Evolutionary conservation across 306 rosid genomes (phyloP).

Genomic region (Macrotyloma uniflorum): DNA sequence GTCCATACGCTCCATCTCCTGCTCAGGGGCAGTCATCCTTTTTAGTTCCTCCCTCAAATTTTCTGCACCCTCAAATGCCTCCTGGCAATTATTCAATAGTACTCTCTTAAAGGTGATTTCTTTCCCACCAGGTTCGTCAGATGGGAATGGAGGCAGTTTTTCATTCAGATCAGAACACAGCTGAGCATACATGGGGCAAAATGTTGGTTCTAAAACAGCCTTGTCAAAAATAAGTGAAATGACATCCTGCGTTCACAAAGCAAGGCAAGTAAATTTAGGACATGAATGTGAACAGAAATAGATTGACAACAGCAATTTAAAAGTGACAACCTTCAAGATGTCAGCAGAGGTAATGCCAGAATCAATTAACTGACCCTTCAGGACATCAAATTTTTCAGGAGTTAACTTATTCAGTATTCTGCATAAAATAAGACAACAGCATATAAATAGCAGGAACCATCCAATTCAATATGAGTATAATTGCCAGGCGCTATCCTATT

Average conservation of each 20-base stretch:
- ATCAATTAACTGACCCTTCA: conserved; percentile 80
- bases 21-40: conserved; percentile 79
- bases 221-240: conserved; percentile 79
- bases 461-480: neutral
- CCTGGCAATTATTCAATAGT: conserved; percentile 84
- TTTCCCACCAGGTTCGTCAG: conserved; percentile 79
- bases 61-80: conserved; percentile 85
- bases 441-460: neutral
- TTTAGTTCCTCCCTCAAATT: conserved; percentile 69
- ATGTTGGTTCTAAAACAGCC: conserved; percentile 90
- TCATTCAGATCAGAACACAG: conserved; percentile 74
- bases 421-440: conserved; percentile 17
- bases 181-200: conserved; percentile 91
- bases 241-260: conserved; percentile 63
- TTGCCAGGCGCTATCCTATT: neutral
- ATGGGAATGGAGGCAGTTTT: conserved; percentile 78
- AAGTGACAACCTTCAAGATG: conserved; percentile 64
- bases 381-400: conserved; percentile 85
- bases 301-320: neutral
- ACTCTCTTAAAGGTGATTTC: conserved; percentile 81
- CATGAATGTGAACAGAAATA: neutral
- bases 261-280: conserved; percentile 27
- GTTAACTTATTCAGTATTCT: conserved; percentile 85
- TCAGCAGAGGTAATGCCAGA: conserved; percentile 88
- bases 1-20: conserved; percentile 72